Evolutionary conservation across 345 rosid species (phyloP).

Genomic region (Anastatica hierochuntica): DNA sequence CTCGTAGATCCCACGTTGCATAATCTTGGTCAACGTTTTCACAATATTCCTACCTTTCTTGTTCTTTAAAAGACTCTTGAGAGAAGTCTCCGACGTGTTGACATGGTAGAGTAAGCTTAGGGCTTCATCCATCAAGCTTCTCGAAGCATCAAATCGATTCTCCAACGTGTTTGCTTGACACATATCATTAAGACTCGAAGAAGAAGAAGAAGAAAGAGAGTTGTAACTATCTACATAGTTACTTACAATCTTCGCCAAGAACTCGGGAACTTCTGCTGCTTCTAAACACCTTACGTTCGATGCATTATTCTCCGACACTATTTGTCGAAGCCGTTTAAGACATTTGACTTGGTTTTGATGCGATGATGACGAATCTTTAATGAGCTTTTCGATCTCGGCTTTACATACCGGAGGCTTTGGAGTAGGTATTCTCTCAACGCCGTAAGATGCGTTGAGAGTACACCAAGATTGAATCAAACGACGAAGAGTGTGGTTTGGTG

Average conservation of each 20-base stretch:
- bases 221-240: conserved; percentile 18
- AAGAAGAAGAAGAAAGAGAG: conserved; percentile 22
- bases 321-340: conserved; percentile 41
- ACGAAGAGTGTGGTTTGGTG: conserved; percentile 83
- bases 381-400: conserved; percentile 51
- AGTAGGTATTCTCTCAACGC: conserved; percentile 82
- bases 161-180: conserved; percentile 26
- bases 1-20: conserved; percentile 47
- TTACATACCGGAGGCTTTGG: conserved; percentile 64
- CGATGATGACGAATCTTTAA: conserved; percentile 37
- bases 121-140: conserved; percentile 49
- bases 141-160: conserved; percentile 26
- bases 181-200: conserved; percentile 18
- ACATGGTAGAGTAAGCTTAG: conserved; percentile 50
- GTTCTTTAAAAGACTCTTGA: conserved; percentile 42
- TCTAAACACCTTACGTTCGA: conserved; percentile 68
- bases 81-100: conserved; percentile 49
- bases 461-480: conserved; percentile 95
- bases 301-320: conserved; percentile 43
- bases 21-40: conserved; percentile 40
- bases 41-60: conserved; percentile 36
- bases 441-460: conserved; percentile 69
- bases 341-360: conserved; percentile 43
- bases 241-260: conserved; percentile 38
- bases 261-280: conserved; percentile 58